Evolutionary conservation across 208 protist species (phyloP).

Genomic region (Wallacemonas sp.): DNA sequence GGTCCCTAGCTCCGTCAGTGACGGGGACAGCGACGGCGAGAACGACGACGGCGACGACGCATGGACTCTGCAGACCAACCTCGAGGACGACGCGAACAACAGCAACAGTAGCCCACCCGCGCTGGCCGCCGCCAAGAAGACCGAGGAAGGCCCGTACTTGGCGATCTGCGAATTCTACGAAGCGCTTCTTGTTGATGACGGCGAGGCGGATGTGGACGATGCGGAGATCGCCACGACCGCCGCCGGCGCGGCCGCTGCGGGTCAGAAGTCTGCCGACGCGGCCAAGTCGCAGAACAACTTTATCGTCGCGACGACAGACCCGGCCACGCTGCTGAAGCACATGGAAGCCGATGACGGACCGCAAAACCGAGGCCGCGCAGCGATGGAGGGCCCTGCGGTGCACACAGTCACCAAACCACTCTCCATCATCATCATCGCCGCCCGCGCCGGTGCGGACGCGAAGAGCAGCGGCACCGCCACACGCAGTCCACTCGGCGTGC

Average conservation of each 20-base stretch:
- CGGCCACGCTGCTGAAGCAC: slow-evolving; percentile 27
- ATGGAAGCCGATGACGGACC: slow-evolving; percentile 11
- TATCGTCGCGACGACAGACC: slow-evolving; percentile 43
- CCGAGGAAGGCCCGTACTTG: neutral
- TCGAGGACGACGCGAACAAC: slow-evolving; percentile 6
- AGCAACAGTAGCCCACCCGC: neutral
- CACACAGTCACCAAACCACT: slow-evolving; percentile 11
- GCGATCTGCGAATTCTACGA: slow-evolving; percentile 15
- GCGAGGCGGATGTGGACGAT: neutral
- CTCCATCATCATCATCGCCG: slow-evolving; percentile 14
- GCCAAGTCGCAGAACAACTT: slow-evolving; percentile 11
- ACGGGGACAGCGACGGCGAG: neutral
- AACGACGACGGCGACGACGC: slow-evolving; percentile 6
- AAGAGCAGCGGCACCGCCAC: neutral
- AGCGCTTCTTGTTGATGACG: neutral
- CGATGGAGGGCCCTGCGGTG: neutral
- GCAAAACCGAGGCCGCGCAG: neutral
- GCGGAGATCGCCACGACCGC: slow-evolving; percentile 4
- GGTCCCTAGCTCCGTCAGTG: slow-evolving; percentile 2
- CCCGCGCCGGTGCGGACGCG: neutral
- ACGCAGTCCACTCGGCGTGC: slow-evolving; percentile 28
- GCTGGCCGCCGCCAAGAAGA: neutral
- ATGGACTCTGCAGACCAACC: neutral
- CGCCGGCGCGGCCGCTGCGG: neutral
- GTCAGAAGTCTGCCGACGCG: neutral